Evolutionary conservation across 2,329 filamentous ascomycete species (phyloP), one percentile per base, ranked within the genome.

Genomic region (Aspergillus proliferans): DNA sequence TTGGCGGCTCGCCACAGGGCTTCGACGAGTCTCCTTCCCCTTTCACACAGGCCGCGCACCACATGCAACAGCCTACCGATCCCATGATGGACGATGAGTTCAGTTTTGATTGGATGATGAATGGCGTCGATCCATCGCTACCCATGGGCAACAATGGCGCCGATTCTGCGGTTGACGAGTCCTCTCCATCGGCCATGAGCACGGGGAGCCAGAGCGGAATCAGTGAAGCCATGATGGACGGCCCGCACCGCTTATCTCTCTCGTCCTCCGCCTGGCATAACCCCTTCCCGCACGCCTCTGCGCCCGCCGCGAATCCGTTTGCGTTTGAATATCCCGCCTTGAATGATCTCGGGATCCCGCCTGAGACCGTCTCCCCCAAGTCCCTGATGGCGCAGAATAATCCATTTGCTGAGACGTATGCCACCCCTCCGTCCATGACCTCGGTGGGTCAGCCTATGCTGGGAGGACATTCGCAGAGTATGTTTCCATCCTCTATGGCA

Each of bases 141-240:
- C 81, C 81, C 6, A 84, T 89, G 66, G 79, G 78, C 59, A 81
- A 80, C 49, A 30, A 40, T 6, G 73, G 76, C 48, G 86, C 86
- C 61, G 90, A 95, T 59, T 86, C 84, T 56, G 89, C 88, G 24
- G 81, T 96, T 47, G 92, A 95, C 61, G 90, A 87, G 51, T 97
- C 93, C 9, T 97, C 93, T 12, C 93, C 93, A 14, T 97, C 93
- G 7, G 90, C 90, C 43, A 92, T 97, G 68, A 97, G 92, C 73
- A 95, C 88, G 40, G 88, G 88, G 51, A 97, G 91, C 70, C 91
- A 94, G 64, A 92, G 87, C 66, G 68, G 68, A 9, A 68, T 68
- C 43, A 94, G 88, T 70, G 93, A 97, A 66, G 83, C 90, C 51
- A 90, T 95, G 85, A 77, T 93, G 50, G 90, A 96, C 68, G 88